Conservation (phyloP, 2,329 filamentous ascomycete species). For the Aaosphaeria arxii region DNA sequence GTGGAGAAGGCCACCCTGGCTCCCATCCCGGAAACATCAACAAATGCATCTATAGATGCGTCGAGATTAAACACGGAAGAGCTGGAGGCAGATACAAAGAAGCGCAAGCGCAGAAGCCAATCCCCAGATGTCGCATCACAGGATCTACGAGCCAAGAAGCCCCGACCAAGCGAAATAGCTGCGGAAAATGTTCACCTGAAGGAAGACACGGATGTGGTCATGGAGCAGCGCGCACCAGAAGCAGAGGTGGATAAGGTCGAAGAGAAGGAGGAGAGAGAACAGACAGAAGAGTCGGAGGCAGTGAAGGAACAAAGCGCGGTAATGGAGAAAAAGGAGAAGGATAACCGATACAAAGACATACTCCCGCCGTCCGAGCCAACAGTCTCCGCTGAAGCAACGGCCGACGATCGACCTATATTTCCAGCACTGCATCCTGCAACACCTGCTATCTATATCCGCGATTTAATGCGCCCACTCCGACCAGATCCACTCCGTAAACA, state of each 20-base stretch:
- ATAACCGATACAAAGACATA: constrained; percentile 32
- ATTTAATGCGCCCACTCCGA: constrained; percentile 84
- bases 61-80: constrained; percentile 37
- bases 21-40: constrained; percentile 20
- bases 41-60: constrained; percentile 19
- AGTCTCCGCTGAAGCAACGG: constrained; percentile 10
- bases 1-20: constrained; percentile 29
- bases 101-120: constrained; percentile 41
- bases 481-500: constrained; percentile 65
- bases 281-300: not conserved
- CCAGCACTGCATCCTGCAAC: constrained; percentile 43
- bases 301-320: not conserved
- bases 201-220: constrained; percentile 26
- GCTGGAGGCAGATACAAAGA: constrained; percentile 35
- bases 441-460: constrained; percentile 72
- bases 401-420: constrained; percentile 29
- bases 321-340: constrained; percentile 27
- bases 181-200: constrained; percentile 25
- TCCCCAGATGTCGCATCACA: constrained; percentile 34
- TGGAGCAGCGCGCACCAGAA: constrained; percentile 20
- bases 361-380: constrained; percentile 16
- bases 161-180: constrained; percentile 36
- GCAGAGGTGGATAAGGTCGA: not conserved
- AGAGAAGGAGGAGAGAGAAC: not conserved
- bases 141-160: constrained; percentile 43